Percentiles rank a stretch among this genome's conserved stretches.
phyloP scores from a whole-genome alignment of 371 early-diverging fungal genomes.

The Apophysomyces trapeziformis region DNA sequence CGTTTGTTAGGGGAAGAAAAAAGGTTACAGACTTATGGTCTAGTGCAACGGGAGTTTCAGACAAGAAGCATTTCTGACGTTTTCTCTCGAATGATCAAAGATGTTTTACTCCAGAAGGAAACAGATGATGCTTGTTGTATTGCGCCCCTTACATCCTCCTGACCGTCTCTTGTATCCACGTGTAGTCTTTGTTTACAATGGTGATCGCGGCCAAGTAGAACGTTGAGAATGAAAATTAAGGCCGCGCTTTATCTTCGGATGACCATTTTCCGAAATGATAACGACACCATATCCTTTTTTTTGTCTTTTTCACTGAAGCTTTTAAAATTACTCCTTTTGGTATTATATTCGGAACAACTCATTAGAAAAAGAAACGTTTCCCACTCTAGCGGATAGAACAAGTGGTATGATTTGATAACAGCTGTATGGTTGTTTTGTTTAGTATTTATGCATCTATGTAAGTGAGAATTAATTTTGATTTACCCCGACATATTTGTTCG shows the following conservation, averaged over 20 bases:
- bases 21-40: background rate
- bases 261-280: background rate
- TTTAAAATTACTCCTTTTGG: too few species aligned
- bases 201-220: constrained; percentile 5
- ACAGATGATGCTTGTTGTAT: constrained; percentile 3
- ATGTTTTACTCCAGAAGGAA: background rate
- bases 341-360: too few species aligned
- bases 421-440: constrained; percentile 5
- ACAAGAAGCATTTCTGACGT: constrained; percentile 1
- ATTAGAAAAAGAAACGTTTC: too few species aligned
- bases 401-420: too few species aligned
- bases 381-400: too few species aligned
- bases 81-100: background rate
- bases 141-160: background rate
- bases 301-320: too few species aligned
- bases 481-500: background rate
- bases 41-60: background rate
- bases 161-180: background rate
- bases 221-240: background rate
- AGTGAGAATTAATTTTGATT: background rate
- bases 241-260: background rate
- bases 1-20: background rate
- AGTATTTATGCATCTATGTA: background rate
- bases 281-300: too few species aligned
- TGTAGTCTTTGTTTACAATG: constrained; percentile 5